These are phyloP conservation scores for Sisymbrium irio DNA, from an alignment of 345 rosid genomes.

Conservation along the genomic window DNA sequence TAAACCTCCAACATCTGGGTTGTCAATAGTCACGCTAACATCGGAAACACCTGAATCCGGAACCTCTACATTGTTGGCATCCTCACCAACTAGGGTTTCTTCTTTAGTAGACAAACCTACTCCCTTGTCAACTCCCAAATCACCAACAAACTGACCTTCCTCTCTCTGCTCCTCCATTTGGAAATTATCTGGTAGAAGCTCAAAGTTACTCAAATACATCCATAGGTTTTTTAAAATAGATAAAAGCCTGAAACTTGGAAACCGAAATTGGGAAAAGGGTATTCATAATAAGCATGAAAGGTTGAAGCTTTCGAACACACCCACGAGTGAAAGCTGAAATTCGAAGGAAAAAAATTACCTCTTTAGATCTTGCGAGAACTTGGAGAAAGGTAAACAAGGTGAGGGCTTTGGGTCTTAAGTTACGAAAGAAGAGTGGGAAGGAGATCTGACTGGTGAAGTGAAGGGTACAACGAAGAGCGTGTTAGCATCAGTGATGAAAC, in stretches of 20 bases:
- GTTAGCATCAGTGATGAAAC: neutral
- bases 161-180: conserved; percentile 26
- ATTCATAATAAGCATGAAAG: neutral
- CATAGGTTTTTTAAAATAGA: neutral
- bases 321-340: neutral
- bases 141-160: neutral
- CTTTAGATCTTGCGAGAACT: neutral
- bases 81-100: conserved; percentile 21
- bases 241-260: neutral
- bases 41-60: conserved; percentile 5
- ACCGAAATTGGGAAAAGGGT: neutral
- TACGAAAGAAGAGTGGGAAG: neutral
- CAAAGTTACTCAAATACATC: neutral
- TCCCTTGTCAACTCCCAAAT: conserved; percentile 3
- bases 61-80: neutral
- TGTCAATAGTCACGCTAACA: neutral
- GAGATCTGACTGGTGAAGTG: neutral
- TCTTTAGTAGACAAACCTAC: conserved; percentile 2
- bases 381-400: neutral
- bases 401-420: conserved; percentile 19
- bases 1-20: neutral
- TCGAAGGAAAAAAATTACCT: conserved; percentile 8
- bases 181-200: neutral
- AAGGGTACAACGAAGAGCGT: neutral
- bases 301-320: neutral